Base-by-base conservation (phyloP, 805 yeast genomes). In the Saccharomycopsis sp. region DNA sequence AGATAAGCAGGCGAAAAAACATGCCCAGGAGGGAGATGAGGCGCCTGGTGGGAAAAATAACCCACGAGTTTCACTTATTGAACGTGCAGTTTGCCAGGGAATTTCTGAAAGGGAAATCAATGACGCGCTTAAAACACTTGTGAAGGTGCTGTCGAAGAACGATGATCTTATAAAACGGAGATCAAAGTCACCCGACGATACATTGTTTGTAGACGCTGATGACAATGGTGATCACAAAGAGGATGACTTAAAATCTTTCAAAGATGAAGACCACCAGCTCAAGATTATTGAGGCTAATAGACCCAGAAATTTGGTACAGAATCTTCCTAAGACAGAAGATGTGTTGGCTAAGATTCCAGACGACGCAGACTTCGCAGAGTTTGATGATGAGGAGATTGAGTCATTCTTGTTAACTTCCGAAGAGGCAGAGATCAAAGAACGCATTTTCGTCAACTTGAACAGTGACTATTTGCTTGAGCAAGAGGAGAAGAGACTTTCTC, bases 401-500 rank as follows among this genome's bases (percentile, higher is more conserved):
- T 72, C 74, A 0, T 77, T 84, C 38, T 67, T 89, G 50, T 75
- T 94, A 53, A 78, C 81, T 1, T 84, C 79, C 56, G 90, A 85
- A 55, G 97, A 92, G 62, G 78, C 85, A 9, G 78, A 74, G 58
- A 69, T 86, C 63, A 94, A 93, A 70, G 92, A 90, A 64, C 78
- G 87, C 60, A 82, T 92, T 2, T 94, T 99, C 98, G 84, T 87
- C 56, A 92, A 94, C 1, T 77, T 89, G 47, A 92, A 96, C 70
- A 88, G 87, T 60, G 98, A 92, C 29, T 94, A 82, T 68, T 73
- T 94, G 57, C 69, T 89, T 7, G 94, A 87, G 53, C 96, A 90
- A 71, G 97, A 93, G 66, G 82, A 83, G 64, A 91, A 89, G 67
- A 75, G 92, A 62, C 75, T 93, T 60, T 89, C 92, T 69, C 79